These are phyloP conservation scores for Xylariaceae sp. DNA, from an alignment of 2,329 filamentous ascomycete genomes.

Conservation along the genomic window DNA sequence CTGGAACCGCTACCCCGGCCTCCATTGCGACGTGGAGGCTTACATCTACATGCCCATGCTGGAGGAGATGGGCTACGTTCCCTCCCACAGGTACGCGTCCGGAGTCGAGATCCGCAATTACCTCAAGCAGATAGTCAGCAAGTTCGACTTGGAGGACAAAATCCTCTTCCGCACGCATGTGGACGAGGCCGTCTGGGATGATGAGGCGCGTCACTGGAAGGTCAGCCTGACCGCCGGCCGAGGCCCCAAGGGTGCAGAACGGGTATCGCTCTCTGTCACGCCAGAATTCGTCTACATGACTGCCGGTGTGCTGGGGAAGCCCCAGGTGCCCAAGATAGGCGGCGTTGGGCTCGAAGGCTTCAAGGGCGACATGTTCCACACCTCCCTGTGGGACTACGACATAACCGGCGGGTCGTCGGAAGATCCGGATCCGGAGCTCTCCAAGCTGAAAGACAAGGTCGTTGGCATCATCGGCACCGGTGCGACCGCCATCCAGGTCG, in stretches of 20 bases:
- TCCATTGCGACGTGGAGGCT: constrained; percentile 53
- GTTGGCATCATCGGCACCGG: constrained; percentile 48
- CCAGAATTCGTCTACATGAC: constrained; percentile 37
- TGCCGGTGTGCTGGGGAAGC: constrained; percentile 35
- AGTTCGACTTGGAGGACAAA: constrained; percentile 39
- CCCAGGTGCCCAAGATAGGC: constrained; percentile 38
- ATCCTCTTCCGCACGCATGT: constrained; percentile 43
- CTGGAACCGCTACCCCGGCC: constrained; percentile 46
- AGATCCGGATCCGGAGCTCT: constrained; percentile 32
- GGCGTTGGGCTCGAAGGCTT: constrained; percentile 37
- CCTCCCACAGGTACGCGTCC: constrained; percentile 38
- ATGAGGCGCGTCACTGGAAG: constrained; percentile 26
- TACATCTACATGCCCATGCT: constrained; percentile 56
- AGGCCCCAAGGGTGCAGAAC: constrained; percentile 20
- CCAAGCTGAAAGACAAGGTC: constrained; percentile 40
- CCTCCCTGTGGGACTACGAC: constrained; percentile 41
- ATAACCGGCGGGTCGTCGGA: constrained; percentile 37
- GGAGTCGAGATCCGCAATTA: constrained; percentile 40
- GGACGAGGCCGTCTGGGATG: constrained; percentile 42
- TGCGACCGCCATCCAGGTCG: constrained; percentile 41
- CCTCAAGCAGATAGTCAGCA: constrained; percentile 37
- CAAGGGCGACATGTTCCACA: constrained; percentile 40
- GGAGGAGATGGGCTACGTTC: constrained; percentile 56
- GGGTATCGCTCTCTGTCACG: constrained; percentile 30
- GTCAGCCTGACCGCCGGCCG: constrained; percentile 26